Evolutionary conservation across 495 filamentous ascomycete genomes (phyloP).

Genomic region (Neurospora sp.): DNA sequence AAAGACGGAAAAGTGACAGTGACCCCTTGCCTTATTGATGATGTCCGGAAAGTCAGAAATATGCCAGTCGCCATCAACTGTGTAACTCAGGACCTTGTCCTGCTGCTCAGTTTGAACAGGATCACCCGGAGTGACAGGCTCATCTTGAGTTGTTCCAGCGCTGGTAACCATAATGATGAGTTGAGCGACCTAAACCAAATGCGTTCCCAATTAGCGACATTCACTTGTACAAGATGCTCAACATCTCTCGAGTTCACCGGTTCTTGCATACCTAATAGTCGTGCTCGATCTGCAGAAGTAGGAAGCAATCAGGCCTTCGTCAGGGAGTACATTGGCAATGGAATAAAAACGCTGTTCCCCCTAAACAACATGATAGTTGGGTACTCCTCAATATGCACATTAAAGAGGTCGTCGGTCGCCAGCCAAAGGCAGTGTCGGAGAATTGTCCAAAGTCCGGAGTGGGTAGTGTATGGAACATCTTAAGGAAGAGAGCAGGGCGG

Average conservation of each 20-base stretch:
- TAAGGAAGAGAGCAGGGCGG: too few species aligned
- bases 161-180: not conserved
- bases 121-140: not conserved
- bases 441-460: not conserved
- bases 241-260: not conserved
- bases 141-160: not conserved
- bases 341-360: too few species aligned
- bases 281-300: not conserved
- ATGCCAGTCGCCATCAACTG: slow-evolving; percentile 9
- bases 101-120: not conserved
- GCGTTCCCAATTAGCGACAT: too few species aligned
- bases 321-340: not conserved
- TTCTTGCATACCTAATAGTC: not conserved
- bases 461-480: not conserved
- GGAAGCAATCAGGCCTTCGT: not conserved
- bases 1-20: not conserved
- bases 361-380: too few species aligned
- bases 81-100: not conserved
- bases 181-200: too few species aligned
- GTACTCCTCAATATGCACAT: too few species aligned
- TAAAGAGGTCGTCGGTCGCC: too few species aligned
- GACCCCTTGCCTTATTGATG: slow-evolving; percentile 8
- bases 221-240: not conserved
- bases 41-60: slow-evolving; percentile 16
- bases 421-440: not conserved